phyloP scores from a whole-genome alignment of 768 basidiomycete genomes.

The Amanita jacksonii region DNA sequence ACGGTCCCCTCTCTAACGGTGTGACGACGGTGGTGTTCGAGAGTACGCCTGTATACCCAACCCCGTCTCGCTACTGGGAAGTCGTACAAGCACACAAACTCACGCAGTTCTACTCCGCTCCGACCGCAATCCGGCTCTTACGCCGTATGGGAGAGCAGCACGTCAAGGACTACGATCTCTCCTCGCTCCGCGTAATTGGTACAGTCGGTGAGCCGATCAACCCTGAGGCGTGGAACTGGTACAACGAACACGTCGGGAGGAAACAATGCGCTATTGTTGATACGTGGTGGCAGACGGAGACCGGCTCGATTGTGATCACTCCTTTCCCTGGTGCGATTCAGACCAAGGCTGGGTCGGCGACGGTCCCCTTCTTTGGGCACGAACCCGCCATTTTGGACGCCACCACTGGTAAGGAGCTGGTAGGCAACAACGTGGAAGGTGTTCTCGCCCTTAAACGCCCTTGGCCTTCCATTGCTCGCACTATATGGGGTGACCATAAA shows the following conservation, averaged over 20 bases:
- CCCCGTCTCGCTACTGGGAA: slow-evolving; percentile 95
- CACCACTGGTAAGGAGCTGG: slow-evolving; percentile 62
- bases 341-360: slow-evolving; percentile 94
- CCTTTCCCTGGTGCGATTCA: slow-evolving; percentile 94
- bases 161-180: slow-evolving; percentile 75
- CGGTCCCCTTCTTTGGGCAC: slow-evolving; percentile 97
- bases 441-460: slow-evolving; percentile 78
- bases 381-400: slow-evolving; percentile 85
- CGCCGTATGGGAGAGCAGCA: slow-evolving; percentile 74
- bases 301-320: slow-evolving; percentile 90
- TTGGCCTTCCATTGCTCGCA: slow-evolving; percentile 94
- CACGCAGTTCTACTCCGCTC: slow-evolving; percentile 94
- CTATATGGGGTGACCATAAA: slow-evolving; percentile 88
- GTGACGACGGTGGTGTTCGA: slow-evolving; percentile 89
- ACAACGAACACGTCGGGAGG: slow-evolving; percentile 89
- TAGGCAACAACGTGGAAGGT: slow-evolving; percentile 83
- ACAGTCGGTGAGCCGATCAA: slow-evolving; percentile 98
- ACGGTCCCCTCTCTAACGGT: slow-evolving; percentile 86
- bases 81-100: slow-evolving; percentile 86
- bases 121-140: slow-evolving; percentile 90
- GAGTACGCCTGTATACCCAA: slow-evolving; percentile 94
- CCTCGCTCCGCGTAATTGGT: slow-evolving; percentile 77
- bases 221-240: slow-evolving; percentile 99
- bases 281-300: slow-evolving; percentile 98
- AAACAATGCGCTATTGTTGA: slow-evolving; percentile 89